Evolutionary conservation across 2,329 filamentous ascomycete species (phyloP), one percentile per base, ranked within the genome.

Genomic region (Ceratocystiopsis sp.): DNA sequence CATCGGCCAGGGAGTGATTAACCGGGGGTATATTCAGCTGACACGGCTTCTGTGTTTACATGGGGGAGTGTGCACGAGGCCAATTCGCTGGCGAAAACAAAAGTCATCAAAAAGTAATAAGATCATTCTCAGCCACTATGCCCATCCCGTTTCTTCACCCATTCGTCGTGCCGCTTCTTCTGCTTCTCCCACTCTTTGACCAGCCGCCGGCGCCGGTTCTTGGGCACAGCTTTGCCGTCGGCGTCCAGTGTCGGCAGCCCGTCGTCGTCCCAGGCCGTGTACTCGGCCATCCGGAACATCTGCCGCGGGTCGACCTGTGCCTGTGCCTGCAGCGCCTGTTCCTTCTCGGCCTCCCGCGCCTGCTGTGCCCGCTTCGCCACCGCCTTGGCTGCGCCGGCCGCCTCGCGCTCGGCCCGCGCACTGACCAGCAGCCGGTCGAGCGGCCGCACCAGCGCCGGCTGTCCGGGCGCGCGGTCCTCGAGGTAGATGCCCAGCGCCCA

Each of bases 101-200:
- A n/a, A n/a, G n/a, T n/a, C n/a, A n/a, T n/a, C n/a, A n/a, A n/a
- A n/a, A n/a, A n/a, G n/a, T n/a, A n/a, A 21, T 21, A 21, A 21
- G 8, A 21, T 21, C 21, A n/a, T n/a, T n/a, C n/a, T n/a, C n/a
- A n/a, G n/a, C n/a, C n/a, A n/a, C n/a, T n/a, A n/a, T n/a, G n/a
- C n/a, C n/a, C n/a, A n/a, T n/a, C n/a, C n/a, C n/a, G n/a, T 21
- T 21, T 43, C 49, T 52, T 6, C 42, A 55, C 45, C 58, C 64
- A 75, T 41, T 62, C 62, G 52, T 80, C 75, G 58, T 78, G 72
- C 50, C 69, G 50, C 63, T 79, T 82, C 64, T 77, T 80, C 63
- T 84, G 79, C 52, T 64, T 70, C 54, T 80, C 75, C 78, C 77
- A 83, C 46, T 78, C 74, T 62, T 84, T 84, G 56, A 61, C 68